Evolutionary conservation across 23 red algal species (phyloP), one percentile per base, ranked within the genome.

Genomic region (Gracilaria gracilis): DNA sequence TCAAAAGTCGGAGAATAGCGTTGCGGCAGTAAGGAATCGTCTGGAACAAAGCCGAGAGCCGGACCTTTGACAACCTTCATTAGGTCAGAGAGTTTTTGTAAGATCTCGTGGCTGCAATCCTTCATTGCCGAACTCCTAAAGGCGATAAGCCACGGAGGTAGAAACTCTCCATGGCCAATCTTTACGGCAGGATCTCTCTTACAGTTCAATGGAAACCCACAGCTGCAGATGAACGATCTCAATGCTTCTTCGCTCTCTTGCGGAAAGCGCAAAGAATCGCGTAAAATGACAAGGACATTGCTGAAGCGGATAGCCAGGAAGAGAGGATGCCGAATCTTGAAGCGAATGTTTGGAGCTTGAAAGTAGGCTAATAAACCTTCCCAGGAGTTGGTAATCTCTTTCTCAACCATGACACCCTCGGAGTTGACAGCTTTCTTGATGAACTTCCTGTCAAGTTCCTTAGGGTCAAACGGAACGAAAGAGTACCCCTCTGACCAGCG

Each of bases 261-360:
- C 37, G 94, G 94, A 93, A 89, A 96, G 32, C 85, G 57, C 50
- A 88, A 49, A 5, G 87, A 70, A 40, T 90, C 87, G 57, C 87
- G 87, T 2, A 90, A 37, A 80, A 98, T 83, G 1, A 88, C 75
- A 15, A 98, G 61, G 1, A 94, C 95, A 80, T 93, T 93, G 57
- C 89, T 93, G 75, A 98, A 98, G 44, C 95, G 89, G 31, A 91
- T 88, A 29, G 92, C 91, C 24, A 98, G 81, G 35, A 98, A 94
- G 5, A 95, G 85, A 23, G 95, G 95, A 89, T 98, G 95, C 16
- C 95, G 81, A 73, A 85, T 87, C 81, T 98, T 98, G 84, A 89
- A 93, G 24, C 95, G 85, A 79, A 98, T 98, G 33, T 98, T 98
- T 8, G 95, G 95, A n/a, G 95, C 95, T 53, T 93, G 91, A 82